These are phyloP conservation scores for Colletotrichum musae DNA, from an alignment of 2,329 filamentous ascomycete genomes.

Conservation along the genomic window DNA sequence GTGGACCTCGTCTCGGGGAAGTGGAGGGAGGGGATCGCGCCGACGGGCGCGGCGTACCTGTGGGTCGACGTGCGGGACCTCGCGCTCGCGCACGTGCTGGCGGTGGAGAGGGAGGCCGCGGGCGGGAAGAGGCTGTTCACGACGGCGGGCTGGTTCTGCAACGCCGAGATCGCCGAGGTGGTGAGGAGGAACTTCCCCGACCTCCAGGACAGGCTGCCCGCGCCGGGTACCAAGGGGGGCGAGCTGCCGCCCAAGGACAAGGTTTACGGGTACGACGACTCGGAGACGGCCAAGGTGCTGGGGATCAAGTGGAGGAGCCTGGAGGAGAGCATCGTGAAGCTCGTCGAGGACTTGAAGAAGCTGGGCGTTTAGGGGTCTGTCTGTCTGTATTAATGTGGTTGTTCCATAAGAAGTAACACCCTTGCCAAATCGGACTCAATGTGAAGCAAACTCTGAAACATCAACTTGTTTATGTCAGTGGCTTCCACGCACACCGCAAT, in stretches of 20 bases:
- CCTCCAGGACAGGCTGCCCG: slow-evolving; percentile 62
- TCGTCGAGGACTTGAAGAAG: slow-evolving; percentile 58
- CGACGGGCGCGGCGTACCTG: slow-evolving; percentile 57
- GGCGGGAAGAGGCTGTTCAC: slow-evolving; percentile 67
- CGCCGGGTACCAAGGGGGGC: slow-evolving; percentile 60
- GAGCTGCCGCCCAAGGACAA: slow-evolving; percentile 55
- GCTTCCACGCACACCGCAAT: too few species aligned
- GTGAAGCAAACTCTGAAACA: too few species aligned
- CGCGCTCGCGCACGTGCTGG: slow-evolving; percentile 66
- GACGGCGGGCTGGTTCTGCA: slow-evolving; percentile 62
- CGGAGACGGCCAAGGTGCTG: slow-evolving; percentile 70
- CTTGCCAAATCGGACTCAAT: too few species aligned
- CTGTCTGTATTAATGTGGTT: neutral
- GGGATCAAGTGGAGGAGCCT: slow-evolving; percentile 74
- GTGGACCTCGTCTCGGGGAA: slow-evolving; percentile 65
- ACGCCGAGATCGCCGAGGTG: slow-evolving; percentile 60
- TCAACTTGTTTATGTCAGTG: too few species aligned
- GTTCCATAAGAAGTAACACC: too few species aligned
- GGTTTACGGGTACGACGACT: slow-evolving; percentile 71
- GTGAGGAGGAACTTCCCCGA: slow-evolving; percentile 66
- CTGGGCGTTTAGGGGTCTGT: slow-evolving; percentile 45
- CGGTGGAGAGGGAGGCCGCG: slow-evolving; percentile 63
- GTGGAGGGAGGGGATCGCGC: slow-evolving; percentile 61
- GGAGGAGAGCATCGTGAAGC: slow-evolving; percentile 74
- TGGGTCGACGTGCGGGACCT: slow-evolving; percentile 72